Conservation (phyloP, 2,329 filamentous ascomycete genomes). For the Didymella lethalis region DNA sequence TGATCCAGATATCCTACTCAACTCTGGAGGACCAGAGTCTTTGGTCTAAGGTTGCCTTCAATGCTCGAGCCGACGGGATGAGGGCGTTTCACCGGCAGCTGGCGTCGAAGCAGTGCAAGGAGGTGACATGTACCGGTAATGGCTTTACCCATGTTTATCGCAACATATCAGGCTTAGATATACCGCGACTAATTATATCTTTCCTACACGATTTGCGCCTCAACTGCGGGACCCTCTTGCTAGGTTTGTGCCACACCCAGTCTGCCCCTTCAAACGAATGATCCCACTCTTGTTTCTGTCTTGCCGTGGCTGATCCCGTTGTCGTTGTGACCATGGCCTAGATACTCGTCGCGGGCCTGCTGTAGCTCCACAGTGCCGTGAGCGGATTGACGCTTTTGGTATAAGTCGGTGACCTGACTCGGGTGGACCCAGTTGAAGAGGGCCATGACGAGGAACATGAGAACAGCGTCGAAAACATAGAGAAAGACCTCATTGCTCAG, state of each 20-base stretch:
- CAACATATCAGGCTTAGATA: background rate
- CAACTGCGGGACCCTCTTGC: background rate
- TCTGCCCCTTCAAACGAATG: background rate
- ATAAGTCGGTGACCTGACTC: slow-evolving; percentile 34
- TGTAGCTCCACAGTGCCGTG: slow-evolving; percentile 18
- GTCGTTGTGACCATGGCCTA: background rate
- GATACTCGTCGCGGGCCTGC: slow-evolving; percentile 6
- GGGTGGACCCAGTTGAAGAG: slow-evolving; percentile 52
- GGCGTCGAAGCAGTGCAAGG: background rate
- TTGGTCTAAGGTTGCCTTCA: background rate
- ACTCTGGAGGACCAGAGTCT: background rate
- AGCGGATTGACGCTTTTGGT: slow-evolving; percentile 19
- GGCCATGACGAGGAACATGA: slow-evolving; percentile 55
- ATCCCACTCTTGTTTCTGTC: background rate
- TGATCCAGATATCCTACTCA: no score
- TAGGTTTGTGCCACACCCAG: background rate
- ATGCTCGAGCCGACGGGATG: background rate
- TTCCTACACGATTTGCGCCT: background rate
- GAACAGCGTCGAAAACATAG: slow-evolving; percentile 57
- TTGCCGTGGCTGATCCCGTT: background rate
- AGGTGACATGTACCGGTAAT: background rate
- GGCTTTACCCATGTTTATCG: background rate
- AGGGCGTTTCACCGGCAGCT: background rate
- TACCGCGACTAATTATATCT: background rate
- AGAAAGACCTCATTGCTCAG: slow-evolving; percentile 54